Conservation (phyloP, 805 yeast species). For the Barnettozyma californica region DNA sequence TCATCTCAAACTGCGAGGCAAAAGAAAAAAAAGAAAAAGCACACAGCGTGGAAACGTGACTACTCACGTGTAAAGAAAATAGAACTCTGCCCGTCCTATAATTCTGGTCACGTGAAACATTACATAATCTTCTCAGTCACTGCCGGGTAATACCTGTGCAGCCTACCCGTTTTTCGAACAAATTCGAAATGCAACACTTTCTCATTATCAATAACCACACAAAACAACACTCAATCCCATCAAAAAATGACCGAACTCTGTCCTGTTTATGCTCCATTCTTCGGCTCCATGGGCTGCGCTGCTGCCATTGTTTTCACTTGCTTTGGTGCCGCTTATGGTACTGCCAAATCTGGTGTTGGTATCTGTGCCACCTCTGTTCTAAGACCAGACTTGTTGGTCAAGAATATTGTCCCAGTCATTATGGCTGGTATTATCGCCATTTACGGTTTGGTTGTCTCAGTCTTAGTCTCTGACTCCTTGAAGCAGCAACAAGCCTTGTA, state of each 20-base stretch:
- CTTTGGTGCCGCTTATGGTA: slow-evolving; percentile 98
- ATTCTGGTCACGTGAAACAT: not conserved
- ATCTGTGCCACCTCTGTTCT: slow-evolving; percentile 96
- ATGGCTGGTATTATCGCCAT: slow-evolving; percentile 99
- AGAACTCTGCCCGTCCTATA: not conserved
- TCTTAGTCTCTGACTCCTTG: slow-evolving; percentile 84
- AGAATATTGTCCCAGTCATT: slow-evolving; percentile 92
- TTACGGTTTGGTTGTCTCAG: slow-evolving; percentile 95
- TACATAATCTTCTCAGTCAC: not conserved
- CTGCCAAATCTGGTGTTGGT: slow-evolving; percentile 99
- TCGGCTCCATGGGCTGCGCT: slow-evolving; percentile 99
- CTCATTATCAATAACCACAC: not conserved
- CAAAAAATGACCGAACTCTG: slow-evolving; percentile 20
- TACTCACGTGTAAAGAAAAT: not conserved
- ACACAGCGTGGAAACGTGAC: not conserved
- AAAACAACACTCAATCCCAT: not conserved
- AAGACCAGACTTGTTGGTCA: slow-evolving; percentile 93
- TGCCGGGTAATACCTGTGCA: slow-evolving; percentile 1
- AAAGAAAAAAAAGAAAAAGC: not conserved
- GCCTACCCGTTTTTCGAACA: not conserved
- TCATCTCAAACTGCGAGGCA: slow-evolving; percentile 1
- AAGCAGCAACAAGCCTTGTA: slow-evolving; percentile 88
- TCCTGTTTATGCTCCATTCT: slow-evolving; percentile 71
- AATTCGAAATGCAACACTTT: slow-evolving; percentile 1
- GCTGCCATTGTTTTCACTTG: slow-evolving; percentile 98